Evolutionary conservation across 1,284 basidiomycete genomes (phyloP).

Genomic region (Clitocybe nebularis): DNA sequence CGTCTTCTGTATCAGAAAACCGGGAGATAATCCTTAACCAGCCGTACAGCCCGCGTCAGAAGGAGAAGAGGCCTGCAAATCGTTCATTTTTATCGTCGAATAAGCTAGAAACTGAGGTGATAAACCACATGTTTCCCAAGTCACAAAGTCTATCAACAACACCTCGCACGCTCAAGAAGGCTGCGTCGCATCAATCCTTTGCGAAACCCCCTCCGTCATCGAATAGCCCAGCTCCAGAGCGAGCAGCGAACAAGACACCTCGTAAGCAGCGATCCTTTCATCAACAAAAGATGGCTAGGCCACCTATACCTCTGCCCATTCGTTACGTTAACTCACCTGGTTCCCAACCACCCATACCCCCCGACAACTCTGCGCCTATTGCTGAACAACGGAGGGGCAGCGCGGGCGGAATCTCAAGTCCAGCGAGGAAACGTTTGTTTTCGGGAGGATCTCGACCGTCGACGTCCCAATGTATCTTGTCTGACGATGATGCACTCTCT

Average conservation of each 20-base stretch:
- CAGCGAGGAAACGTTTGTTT: slow-evolving; percentile 54
- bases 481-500: slow-evolving; percentile 50
- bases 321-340: slow-evolving; percentile 27
- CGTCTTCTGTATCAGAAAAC: slow-evolving; percentile 33
- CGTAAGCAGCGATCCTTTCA: slow-evolving; percentile 46
- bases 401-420: slow-evolving; percentile 25
- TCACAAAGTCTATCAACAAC: slow-evolving; percentile 20
- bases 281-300: slow-evolving; percentile 37
- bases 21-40: slow-evolving; percentile 23
- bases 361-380: slow-evolving; percentile 16
- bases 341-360: slow-evolving; percentile 20
- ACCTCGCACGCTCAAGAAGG: slow-evolving; percentile 50
- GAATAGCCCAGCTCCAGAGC: slow-evolving; percentile 16
- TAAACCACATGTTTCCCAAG: neutral
- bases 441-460: slow-evolving; percentile 50
- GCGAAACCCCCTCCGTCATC: slow-evolving; percentile 27
- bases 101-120: slow-evolving; percentile 12
- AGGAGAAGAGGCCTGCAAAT: slow-evolving; percentile 20
- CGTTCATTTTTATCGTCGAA: slow-evolving; percentile 17
- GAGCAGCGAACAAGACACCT: slow-evolving; percentile 24
- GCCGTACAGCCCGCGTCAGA: slow-evolving; percentile 21
- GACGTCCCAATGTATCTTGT: slow-evolving; percentile 36
- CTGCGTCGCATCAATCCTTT: slow-evolving; percentile 53
- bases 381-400: slow-evolving; percentile 30
- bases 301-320: slow-evolving; percentile 33